phyloP scores from a whole-genome alignment of 1,284 basidiomycete genomes.

The Malassezia globosa region DNA sequence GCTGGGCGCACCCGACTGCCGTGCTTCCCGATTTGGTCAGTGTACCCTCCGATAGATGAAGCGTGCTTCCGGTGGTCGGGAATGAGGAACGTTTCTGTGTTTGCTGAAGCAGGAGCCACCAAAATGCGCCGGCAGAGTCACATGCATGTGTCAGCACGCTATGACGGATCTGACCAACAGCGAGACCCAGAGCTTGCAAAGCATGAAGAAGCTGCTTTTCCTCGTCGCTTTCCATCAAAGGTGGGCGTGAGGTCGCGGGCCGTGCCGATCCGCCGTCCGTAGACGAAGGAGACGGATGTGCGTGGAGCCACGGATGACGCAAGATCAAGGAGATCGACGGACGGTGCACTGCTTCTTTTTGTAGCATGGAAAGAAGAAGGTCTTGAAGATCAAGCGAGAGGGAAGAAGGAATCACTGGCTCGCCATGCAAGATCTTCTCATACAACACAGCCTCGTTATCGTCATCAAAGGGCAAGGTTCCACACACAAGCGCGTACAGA shows the following conservation, averaged over 20 bases:
- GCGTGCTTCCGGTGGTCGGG: too few relatives aligned
- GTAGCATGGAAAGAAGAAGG: conserved; percentile 67
- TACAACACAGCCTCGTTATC: conserved; percentile 87
- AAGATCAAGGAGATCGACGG: conserved; percentile 74
- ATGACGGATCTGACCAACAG: conserved; percentile 86
- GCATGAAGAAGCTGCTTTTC: conserved; percentile 70
- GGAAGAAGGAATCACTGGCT: conserved; percentile 66
- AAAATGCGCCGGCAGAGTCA: conserved; percentile 76
- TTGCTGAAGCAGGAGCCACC: conserved; percentile 78
- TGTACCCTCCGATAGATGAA: too few relatives aligned
- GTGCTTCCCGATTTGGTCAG: too few relatives aligned
- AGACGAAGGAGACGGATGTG: background rate
- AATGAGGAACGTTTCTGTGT: background rate
- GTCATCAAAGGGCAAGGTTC: conserved; percentile 91
- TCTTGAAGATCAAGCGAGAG: conserved; percentile 79
- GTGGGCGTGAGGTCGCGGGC: conserved; percentile 5
- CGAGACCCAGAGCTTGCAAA: conserved; percentile 69
- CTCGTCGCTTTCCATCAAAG: conserved; percentile 59
- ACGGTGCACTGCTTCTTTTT: conserved; percentile 65
- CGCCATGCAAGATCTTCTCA: conserved; percentile 69
- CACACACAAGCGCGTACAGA: conserved; percentile 81
- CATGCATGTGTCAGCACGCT: conserved; percentile 83
- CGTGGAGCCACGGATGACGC: conserved; percentile 71
- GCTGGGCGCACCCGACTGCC: too few relatives aligned
- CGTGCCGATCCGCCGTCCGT: background rate